phyloP scores from a whole-genome alignment of 495 filamentous ascomycete species.

The Podospora anserina region DNA sequence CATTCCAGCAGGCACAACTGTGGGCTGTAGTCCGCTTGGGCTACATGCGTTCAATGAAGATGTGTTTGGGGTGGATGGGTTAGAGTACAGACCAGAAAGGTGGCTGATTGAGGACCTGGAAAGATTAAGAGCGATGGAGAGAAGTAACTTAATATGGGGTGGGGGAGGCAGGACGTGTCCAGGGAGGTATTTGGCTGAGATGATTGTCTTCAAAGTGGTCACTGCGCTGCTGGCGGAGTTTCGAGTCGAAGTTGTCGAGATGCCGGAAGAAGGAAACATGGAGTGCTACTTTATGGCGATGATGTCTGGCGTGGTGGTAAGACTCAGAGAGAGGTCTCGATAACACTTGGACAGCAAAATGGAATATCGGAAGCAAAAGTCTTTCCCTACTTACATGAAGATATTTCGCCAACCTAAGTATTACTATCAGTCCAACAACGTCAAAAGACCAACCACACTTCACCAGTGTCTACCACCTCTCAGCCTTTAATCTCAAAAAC shows the following conservation, averaged over 20 bases:
- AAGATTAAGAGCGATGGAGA: constrained; percentile 40
- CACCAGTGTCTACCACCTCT: not conserved
- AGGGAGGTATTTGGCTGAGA: constrained; percentile 60
- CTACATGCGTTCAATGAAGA: constrained; percentile 50
- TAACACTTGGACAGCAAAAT: no score
- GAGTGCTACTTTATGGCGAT: constrained; percentile 41
- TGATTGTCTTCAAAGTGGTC: constrained; percentile 64
- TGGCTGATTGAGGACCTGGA: constrained; percentile 44
- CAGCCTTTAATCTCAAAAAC: constrained; percentile 8
- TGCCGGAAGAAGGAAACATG: constrained; percentile 25
- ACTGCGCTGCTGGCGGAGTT: constrained; percentile 60
- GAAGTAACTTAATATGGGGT: constrained; percentile 54
- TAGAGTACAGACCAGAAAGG: constrained; percentile 52
- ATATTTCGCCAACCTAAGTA: no score
- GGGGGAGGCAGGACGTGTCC: constrained; percentile 65
- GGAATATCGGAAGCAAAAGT: no score
- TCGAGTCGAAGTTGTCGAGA: constrained; percentile 37
- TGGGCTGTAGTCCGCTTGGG: constrained; percentile 60
- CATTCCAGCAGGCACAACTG: constrained; percentile 52
- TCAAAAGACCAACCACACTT: no score
- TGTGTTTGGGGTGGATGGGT: constrained; percentile 54
- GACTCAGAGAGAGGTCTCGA: constrained; percentile 16
- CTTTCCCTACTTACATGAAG: no score
- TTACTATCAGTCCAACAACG: no score
- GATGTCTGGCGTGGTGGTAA: constrained; percentile 37